Base-by-base conservation (phyloP, 2,329 filamentous ascomycete genomes). In the Gyromitra esculenta region DNA sequence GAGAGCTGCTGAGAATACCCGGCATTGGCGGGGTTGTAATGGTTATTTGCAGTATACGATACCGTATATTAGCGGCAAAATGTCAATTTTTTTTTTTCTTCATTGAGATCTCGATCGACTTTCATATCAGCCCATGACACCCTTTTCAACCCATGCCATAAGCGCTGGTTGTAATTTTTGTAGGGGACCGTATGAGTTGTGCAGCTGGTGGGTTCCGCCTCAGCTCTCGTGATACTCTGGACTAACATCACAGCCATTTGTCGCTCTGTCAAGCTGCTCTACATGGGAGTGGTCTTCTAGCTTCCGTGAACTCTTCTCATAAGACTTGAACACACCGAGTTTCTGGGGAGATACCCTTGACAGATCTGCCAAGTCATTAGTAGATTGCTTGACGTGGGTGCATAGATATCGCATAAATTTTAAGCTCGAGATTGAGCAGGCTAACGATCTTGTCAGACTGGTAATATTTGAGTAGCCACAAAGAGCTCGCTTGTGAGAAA, bases 1-100 rank as follows among this genome's bases (percentile, higher is more conserved):
- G 52, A 70, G 54, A 70, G 67, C 9, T 70, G 43, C 62, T 21
- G 50, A 63, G 59, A 73, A 73, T 73, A 73, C 63, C 70, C 70
- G 70, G 62, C 41, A 59, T 65, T 13, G 43, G 52, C 37, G 52
- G 69, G 67, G 57, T 18, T 50, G n/a, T 31, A 43, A 31, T 41
- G n/a, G 67, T 21, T 62, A 31, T 62, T 63, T 35, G 39, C 18
- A 18, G 31, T 18, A 35, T 25, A 31, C 25, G 25, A 54, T 50
- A 31, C 21, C 25, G 31, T 64, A 48, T 48, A 21, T 15, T 25
- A 64, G 13, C 57, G 56, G 39, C 45, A 71, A 62, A 41, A 60
- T 60, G 31, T 43, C 25, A 31, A 52, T 5, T 15, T n/a, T 25
- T 21, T 25, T 21, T n/a, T 43, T 11, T 31, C 25, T 31, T 31